Evolutionary conservation across 192 early-diverging fungal species (phyloP).

Genomic region (Geranomyces michiganensis): DNA sequence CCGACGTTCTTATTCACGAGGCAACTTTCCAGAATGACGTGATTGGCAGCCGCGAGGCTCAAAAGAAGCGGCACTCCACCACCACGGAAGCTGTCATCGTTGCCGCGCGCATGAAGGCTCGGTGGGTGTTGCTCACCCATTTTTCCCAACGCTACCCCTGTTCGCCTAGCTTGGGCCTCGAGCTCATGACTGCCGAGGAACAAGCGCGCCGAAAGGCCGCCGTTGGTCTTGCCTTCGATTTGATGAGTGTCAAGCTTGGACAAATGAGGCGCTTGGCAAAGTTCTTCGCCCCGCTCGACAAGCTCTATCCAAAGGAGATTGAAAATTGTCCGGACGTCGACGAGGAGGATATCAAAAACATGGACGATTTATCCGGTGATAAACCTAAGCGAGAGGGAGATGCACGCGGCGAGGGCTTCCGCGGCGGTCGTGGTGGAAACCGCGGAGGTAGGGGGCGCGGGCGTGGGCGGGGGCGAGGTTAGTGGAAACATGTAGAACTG

Average conservation of each 20-base stretch:
- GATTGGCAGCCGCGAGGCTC: constrained; percentile 59
- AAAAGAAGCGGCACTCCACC: constrained; percentile 82
- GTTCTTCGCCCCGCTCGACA: constrained; percentile 14
- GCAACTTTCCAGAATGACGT: constrained; percentile 70
- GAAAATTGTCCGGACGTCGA: constrained; percentile 25
- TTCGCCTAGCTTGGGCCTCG: constrained; percentile 51
- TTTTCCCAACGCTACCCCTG: constrained; percentile 94
- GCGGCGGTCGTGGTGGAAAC: constrained; percentile 9
- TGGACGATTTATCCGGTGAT: constrained; percentile 3
- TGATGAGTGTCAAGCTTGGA: constrained; percentile 60
- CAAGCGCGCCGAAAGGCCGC: background rate
- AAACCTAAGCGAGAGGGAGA: background rate
- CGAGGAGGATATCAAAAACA: constrained; percentile 14
- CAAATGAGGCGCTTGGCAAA: constrained; percentile 17
- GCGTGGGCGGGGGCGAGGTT: constrained; percentile 1
- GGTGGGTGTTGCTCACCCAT: constrained; percentile 85
- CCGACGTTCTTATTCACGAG: constrained; percentile 84
- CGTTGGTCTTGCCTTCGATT: constrained; percentile 76
- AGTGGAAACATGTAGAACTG: no score
- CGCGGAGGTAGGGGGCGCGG: constrained; percentile 14
- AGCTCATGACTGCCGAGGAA: constrained; percentile 9
- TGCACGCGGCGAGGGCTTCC: background rate
- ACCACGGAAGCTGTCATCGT: constrained; percentile 85
- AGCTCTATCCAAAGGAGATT: constrained; percentile 14
- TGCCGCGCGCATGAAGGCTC: constrained; percentile 81